These are phyloP conservation scores for Talaromyces ruber DNA, from an alignment of 495 filamentous ascomycete species.

Conservation along the genomic window DNA sequence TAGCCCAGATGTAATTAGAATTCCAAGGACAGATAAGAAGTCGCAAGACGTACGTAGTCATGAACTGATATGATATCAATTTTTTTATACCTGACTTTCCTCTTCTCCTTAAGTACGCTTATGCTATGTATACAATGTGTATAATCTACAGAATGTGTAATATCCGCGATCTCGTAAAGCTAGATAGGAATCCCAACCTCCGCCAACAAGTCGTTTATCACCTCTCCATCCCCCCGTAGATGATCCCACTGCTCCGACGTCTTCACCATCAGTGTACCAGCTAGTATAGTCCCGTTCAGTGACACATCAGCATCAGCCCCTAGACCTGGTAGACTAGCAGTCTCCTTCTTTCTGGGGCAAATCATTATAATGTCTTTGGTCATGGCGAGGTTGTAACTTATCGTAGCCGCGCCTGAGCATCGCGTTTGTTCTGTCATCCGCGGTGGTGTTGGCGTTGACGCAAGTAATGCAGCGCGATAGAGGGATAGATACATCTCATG, in stretches of 20 bases:
- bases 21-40: background rate
- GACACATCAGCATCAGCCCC: slow-evolving; percentile 44
- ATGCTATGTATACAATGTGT: background rate
- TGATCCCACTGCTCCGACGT: slow-evolving; percentile 60
- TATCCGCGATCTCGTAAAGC: background rate
- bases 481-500: slow-evolving; percentile 41
- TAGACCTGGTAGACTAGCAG: slow-evolving; percentile 17
- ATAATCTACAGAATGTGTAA: background rate
- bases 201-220: slow-evolving; percentile 45
- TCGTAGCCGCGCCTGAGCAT: slow-evolving; percentile 36
- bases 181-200: slow-evolving; percentile 49
- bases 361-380: slow-evolving; percentile 61
- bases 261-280: slow-evolving; percentile 78
- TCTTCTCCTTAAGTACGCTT: background rate
- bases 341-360: slow-evolving; percentile 48
- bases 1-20: background rate
- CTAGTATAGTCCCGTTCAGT: slow-evolving; percentile 72
- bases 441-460: slow-evolving; percentile 9
- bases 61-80: background rate
- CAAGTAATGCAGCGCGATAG: slow-evolving; percentile 42
- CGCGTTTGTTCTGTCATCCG: slow-evolving; percentile 12
- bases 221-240: slow-evolving; percentile 39
- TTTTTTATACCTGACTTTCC: background rate
- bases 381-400: slow-evolving; percentile 77
- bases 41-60: background rate